A percentile compares a stretch with the other conserved stretches of the same genome.
These are phyloP conservation scores for Pleurotus pulmonarius DNA, from an alignment of 768 basidiomycete genomes.

Conservation along the genomic window DNA sequence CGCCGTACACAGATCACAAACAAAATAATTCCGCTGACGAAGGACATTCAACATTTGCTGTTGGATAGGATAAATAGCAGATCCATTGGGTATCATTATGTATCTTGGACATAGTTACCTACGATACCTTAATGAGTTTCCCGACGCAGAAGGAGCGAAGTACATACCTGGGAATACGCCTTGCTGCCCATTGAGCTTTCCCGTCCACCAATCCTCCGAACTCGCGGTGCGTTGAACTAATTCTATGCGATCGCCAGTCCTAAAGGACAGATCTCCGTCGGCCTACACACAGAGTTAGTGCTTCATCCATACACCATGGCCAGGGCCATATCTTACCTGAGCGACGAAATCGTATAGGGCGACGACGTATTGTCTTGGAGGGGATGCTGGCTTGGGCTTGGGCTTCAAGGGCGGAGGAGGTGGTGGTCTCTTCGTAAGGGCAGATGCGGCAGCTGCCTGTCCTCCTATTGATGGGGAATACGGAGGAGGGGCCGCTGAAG, in stretches of 20 bases:
- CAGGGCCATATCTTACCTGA: slow-evolving; percentile 49
- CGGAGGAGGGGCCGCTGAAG: slow-evolving; percentile 30
- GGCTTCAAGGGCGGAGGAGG: slow-evolving; percentile 91
- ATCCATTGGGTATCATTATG: slow-evolving; percentile 17
- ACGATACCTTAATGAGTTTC: slow-evolving; percentile 4
- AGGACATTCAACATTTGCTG: too few species aligned
- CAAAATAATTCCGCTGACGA: too few species aligned
- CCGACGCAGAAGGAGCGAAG: background rate
- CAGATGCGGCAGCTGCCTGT: slow-evolving; percentile 29
- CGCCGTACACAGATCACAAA: too few species aligned
- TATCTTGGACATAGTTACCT: slow-evolving; percentile 72
- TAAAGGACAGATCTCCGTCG: slow-evolving; percentile 90
- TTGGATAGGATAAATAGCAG: too few species aligned
- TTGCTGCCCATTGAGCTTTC: slow-evolving; percentile 72
- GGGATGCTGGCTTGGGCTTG: slow-evolving; percentile 66
- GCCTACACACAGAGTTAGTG: slow-evolving; percentile 39
- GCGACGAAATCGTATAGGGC: slow-evolving; percentile 95
- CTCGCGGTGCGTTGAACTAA: slow-evolving; percentile 79
- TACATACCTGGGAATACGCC: slow-evolving; percentile 84
- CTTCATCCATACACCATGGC: background rate
- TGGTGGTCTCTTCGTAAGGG: slow-evolving; percentile 66
- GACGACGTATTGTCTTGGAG: slow-evolving; percentile 71
- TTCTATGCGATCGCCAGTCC: slow-evolving; percentile 86
- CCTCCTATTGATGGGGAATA: slow-evolving; percentile 20
- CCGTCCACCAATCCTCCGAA: slow-evolving; percentile 98